Evolutionary conservation across 805 yeast genomes (phyloP).

Genomic region (Saturnispora sanitii): DNA sequence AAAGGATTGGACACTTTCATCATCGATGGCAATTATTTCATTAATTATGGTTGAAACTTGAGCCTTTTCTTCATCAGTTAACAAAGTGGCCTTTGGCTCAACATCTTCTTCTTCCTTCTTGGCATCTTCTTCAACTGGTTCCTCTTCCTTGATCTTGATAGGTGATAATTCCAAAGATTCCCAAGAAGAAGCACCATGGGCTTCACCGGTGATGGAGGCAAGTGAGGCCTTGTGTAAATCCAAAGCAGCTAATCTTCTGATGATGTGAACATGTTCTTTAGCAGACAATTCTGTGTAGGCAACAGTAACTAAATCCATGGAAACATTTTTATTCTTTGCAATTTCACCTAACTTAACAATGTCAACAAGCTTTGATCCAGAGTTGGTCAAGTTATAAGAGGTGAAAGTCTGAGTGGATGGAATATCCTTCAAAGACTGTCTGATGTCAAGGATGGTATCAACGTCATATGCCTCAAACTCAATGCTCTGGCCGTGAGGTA

Average conservation of each 20-base stretch:
- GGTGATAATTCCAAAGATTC: constrained; percentile 31
- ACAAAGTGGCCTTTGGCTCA: constrained; percentile 13
- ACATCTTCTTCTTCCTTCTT: constrained; percentile 15
- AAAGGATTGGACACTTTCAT: constrained; percentile 11
- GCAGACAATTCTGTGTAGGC: constrained; percentile 54
- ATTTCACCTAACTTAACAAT: constrained; percentile 20
- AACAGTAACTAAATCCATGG: constrained; percentile 38
- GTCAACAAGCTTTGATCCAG: constrained; percentile 23
- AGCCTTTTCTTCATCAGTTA: constrained; percentile 27
- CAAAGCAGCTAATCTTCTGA: constrained; percentile 53
- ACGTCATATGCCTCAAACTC: not conserved
- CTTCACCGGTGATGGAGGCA: constrained; percentile 26
- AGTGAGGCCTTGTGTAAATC: constrained; percentile 37
- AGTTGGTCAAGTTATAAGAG: constrained; percentile 39
- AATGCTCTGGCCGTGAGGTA: constrained; percentile 6
- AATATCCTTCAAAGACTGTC: constrained; percentile 46
- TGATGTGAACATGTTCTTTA: constrained; percentile 49
- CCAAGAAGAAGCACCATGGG: constrained; percentile 46
- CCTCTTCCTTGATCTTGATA: constrained; percentile 14
- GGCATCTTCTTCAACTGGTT: constrained; percentile 11
- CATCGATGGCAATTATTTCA: constrained; percentile 10
- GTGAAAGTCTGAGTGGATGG: constrained; percentile 53
- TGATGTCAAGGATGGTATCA: constrained; percentile 41
- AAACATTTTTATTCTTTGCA: constrained; percentile 21
- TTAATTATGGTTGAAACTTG: constrained; percentile 15